Evolutionary conservation across 352 stramenopile genomes (phyloP), one percentile per base, ranked within the genome.

Genomic region (Phytophthora vignae): DNA sequence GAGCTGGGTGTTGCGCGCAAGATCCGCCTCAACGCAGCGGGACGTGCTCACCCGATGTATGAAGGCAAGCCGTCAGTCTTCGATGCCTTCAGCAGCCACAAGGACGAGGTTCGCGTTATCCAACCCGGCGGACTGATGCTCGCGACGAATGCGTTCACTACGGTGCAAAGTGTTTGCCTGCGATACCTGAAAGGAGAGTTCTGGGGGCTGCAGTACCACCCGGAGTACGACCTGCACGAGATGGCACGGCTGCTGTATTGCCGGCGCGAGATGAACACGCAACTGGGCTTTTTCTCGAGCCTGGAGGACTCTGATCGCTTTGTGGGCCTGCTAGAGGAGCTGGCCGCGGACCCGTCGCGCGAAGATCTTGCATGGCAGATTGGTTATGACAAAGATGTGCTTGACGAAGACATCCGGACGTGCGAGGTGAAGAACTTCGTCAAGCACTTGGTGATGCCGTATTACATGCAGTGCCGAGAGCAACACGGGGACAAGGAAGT

Each of bases 151-250:
- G 55, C 64, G 17, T 87, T 89, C 62, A 91, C 84, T 1, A 74
- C 72, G 7, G 83, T 91, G 59, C 85, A 94, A 59, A 87, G 82
- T 25, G 83, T 84, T 5, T 74, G 60, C 25, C 63, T 94, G 31
- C 77, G 76, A 36, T 78, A 90, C 55, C 61, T 90, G 9, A 88
- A 90, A 33, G 87, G 87, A 49, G 84, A 91, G n/a, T 92, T 92
- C 56, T 94, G 85, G 87, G 85, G 71, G 19, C 63, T 92, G 29
- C 87, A 94, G 62, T 94, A 94, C 64, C 87, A 94, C 27, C 84
- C 87, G 4, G 85, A 94, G 72, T 94, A 93, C 61, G 78, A 94
- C 50, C 68, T 93, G 50, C 84, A 94, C 63, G 87, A 94, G 60
- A 85, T 94, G 68, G 83, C 87, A n/a, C 75, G 85, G 3, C 69